Evolutionary conservation across 2,329 filamentous ascomycete species (phyloP).

Genomic region (Spiromastix sp.): DNA sequence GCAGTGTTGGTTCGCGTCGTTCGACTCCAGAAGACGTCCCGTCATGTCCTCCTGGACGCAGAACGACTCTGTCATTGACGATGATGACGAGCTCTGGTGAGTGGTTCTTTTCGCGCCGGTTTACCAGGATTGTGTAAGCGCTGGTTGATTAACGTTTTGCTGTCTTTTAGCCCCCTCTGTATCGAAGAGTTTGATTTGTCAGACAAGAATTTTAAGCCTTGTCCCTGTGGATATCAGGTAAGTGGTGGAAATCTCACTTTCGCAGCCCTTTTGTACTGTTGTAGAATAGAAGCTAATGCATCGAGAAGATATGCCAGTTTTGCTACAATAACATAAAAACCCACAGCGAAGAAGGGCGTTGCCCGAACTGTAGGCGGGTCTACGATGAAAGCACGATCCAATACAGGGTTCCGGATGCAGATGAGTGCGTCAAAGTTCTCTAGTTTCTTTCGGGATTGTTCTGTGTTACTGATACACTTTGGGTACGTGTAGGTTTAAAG

Average conservation of each 20-base stretch:
- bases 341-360: conserved; percentile 85
- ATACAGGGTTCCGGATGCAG: conserved; percentile 87
- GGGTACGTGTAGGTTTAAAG: conserved; percentile 33
- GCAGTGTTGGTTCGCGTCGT: conserved; percentile 3
- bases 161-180: conserved; percentile 66
- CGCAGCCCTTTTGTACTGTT: not conserved
- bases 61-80: conserved; percentile 40
- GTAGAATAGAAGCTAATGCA: conserved; percentile 4
- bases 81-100: conserved; percentile 40
- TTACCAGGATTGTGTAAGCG: not conserved
- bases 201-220: conserved; percentile 92
- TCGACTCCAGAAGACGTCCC: conserved; percentile 12
- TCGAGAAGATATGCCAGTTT: conserved; percentile 84
- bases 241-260: conserved; percentile 18
- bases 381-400: conserved; percentile 97
- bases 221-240: conserved; percentile 97
- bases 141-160: conserved; percentile 3
- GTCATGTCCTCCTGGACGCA: conserved; percentile 35
- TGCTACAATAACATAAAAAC: conserved; percentile 99
- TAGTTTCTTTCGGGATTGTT: conserved; percentile 3
- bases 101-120: conserved; percentile 8
- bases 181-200: conserved; percentile 98
- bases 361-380: conserved; percentile 88
- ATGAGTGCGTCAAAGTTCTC: conserved; percentile 60
- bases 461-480: not conserved